phyloP scores from a whole-genome alignment of 805 yeast genomes.

The Candida ortonii region DNA sequence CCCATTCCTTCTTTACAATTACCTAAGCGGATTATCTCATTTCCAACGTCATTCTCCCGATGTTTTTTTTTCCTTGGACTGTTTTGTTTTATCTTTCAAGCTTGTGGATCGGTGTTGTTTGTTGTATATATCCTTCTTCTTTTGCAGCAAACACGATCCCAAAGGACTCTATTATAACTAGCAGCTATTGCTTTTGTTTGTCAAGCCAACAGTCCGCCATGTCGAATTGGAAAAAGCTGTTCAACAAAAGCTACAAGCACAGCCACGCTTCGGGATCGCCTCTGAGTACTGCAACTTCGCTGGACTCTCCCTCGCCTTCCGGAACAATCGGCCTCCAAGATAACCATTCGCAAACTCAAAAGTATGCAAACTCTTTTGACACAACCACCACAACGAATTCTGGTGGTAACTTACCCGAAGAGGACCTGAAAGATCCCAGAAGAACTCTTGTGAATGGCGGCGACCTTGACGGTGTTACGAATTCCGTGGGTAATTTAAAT shows the following conservation, averaged over 20 bases:
- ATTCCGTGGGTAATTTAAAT: slow-evolving; percentile 13
- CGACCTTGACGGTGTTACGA: slow-evolving; percentile 13
- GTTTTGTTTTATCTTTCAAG: too few species aligned
- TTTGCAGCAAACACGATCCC: not conserved
- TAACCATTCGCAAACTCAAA: slow-evolving; percentile 2
- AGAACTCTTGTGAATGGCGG: slow-evolving; percentile 23
- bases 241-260: slow-evolving; percentile 23
- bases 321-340: slow-evolving; percentile 5
- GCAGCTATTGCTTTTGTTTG: too few species aligned
- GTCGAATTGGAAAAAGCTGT: slow-evolving; percentile 34
- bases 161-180: too few species aligned
- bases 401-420: slow-evolving; percentile 12
- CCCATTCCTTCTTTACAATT: too few species aligned
- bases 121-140: slow-evolving; percentile 1
- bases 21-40: too few species aligned
- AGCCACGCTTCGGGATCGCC: slow-evolving; percentile 16
- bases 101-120: too few species aligned
- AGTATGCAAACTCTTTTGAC: slow-evolving; percentile 12
- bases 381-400: slow-evolving; percentile 8
- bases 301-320: slow-evolving; percentile 13
- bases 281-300: slow-evolving; percentile 10
- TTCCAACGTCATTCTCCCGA: too few species aligned
- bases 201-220: slow-evolving; percentile 15
- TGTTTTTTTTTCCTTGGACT: too few species aligned
- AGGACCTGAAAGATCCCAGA: slow-evolving; percentile 18